Evolutionary conservation across 768 basidiomycete genomes (phyloP).

Genomic region (Kwoniella sp.): DNA sequence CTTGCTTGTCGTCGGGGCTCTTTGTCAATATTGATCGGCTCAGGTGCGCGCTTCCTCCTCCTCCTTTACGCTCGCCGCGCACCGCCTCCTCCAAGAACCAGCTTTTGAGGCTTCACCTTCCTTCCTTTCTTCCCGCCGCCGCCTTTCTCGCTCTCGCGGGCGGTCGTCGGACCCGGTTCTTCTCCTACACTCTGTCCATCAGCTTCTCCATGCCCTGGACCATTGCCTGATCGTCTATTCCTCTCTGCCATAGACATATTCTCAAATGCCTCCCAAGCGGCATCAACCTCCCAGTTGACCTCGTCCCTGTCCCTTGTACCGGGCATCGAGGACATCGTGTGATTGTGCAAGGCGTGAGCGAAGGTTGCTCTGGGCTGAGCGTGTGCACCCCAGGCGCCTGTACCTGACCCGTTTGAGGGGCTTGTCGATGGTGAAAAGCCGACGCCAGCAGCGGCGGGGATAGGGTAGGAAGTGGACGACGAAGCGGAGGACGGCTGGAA

Average conservation of each 20-base stretch:
- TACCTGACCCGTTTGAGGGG: constrained; percentile 1
- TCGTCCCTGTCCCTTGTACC: constrained; percentile 14
- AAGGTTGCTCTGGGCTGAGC: constrained; percentile 28
- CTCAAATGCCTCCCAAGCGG: constrained; percentile 48
- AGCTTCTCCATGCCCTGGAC: neutral
- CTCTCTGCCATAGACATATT: constrained; percentile 21
- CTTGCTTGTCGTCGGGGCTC: too few relatives aligned
- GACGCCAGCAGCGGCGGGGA: constrained; percentile 9
- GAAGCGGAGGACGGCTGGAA: constrained; percentile 23
- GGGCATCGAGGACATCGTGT: constrained; percentile 26
- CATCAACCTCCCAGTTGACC: constrained; percentile 44
- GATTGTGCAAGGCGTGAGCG: constrained; percentile 30
- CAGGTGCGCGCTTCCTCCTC: too few relatives aligned
- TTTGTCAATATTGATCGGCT: too few relatives aligned
- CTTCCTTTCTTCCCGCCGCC: constrained; percentile 27
- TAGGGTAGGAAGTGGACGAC: constrained; percentile 20
- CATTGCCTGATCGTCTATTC: neutral
- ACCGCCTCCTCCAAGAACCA: constrained; percentile 29
- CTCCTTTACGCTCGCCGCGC: constrained; percentile 21
- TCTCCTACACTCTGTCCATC: constrained; percentile 11
- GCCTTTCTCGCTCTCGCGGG: constrained; percentile 34
- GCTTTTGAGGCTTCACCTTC: constrained; percentile 25
- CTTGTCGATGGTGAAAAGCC: constrained; percentile 16
- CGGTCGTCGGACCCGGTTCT: too few relatives aligned
- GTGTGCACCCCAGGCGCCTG: constrained; percentile 10